Conservation (phyloP, 2,329 filamentous ascomycete species). For the Sclerotinia nivalis region DNA sequence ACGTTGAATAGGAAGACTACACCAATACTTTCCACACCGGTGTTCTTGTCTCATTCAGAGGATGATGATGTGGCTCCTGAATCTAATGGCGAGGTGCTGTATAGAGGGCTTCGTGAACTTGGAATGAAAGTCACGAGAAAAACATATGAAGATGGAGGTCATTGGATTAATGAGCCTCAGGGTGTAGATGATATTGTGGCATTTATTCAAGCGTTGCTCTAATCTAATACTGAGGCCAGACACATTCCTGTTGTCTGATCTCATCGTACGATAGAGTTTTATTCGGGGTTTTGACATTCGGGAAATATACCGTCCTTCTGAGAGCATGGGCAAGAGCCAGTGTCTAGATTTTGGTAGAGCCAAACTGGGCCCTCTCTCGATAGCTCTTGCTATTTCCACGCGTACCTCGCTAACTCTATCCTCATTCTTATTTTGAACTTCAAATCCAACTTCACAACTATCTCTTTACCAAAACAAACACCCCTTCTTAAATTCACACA, state of each 20-base stretch:
- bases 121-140: conserved; percentile 43
- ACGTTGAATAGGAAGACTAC: neutral
- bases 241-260: too few species aligned
- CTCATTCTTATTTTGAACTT: neutral
- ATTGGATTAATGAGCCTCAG: conserved; percentile 47
- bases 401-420: neutral
- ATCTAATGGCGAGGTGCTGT: neutral
- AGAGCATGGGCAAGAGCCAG: neutral
- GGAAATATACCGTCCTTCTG: neutral
- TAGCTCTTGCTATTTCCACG: neutral
- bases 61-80: neutral
- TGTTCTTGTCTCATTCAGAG: neutral
- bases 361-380: too few species aligned
- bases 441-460: neutral
- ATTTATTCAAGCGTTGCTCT: neutral
- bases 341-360: neutral
- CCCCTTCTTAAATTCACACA: neutral
- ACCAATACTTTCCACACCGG: neutral
- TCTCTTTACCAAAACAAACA: neutral
- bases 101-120: neutral
- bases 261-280: neutral
- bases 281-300: neutral
- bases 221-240: too few species aligned
- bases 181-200: conserved; percentile 45
- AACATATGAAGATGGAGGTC: conserved; percentile 46